Base-by-base conservation (phyloP, 176 grass and related monocot genomes). In the Bolboschoenus planiculmis region DNA sequence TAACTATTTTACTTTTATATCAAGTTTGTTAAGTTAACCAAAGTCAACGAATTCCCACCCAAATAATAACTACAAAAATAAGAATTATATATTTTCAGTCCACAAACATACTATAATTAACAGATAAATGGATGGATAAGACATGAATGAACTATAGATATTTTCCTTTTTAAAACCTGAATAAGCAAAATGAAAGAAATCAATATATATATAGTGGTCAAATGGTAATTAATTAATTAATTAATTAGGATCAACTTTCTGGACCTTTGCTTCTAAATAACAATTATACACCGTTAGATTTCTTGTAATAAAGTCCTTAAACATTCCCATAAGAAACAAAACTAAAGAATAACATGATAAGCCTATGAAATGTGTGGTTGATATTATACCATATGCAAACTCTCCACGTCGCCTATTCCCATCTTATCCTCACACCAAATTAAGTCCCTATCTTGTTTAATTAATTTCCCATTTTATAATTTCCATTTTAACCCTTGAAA, bases 351-450 rank as follows among this genome's bases (percentile, higher is more conserved):
- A 23, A 75, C 5, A 46, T 27, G 71, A 75, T 75, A 75, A 75
- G 71, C 10, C 11, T 30, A 75, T 75, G 70, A 74, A 74, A 74
- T 74, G 26, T 50, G 43, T 75, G 71, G 71, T 75, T 50, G 43
- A 44, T 27, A 75, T 75, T 48, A 29, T 50, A 75, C 13, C 43
- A 50, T 30, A 75, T 30, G 24, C 71, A 75, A 27, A 75, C 3
- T 75, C 71, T 75, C 43, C 43, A 39, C 30, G 20, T 58, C 18
- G 77, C 54, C 2, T 36, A 58, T 40, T 57, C 13, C 18, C 15
- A 58, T 80, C 77, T 54, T 56, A 80, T 58, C 51, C 53, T 80
- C 53, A 57, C 24, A 8, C 21, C 1, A 76, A 26, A n/a, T n/a
- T n/a, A n/a, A 13, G 40, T 80, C 77, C 35, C 77, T 18, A 58